phyloP scores from a whole-genome alignment of 768 basidiomycete genomes.

The Kwoniella sp. region DNA sequence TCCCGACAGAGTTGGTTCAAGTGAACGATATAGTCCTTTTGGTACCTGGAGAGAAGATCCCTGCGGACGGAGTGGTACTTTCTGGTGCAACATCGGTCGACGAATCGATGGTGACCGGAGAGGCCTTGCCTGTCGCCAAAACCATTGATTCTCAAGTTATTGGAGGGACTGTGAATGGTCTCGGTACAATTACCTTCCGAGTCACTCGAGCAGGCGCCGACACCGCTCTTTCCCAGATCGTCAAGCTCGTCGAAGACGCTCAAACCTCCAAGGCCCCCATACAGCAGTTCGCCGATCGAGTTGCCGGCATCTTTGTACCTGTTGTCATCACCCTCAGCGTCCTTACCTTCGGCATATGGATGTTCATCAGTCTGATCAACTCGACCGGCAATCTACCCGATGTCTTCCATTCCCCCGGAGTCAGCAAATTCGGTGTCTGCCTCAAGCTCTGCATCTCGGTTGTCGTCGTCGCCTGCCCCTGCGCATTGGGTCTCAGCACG shows the following conservation, averaged over 20 bases:
- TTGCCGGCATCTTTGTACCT: slow-evolving; percentile 95
- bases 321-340: slow-evolving; percentile 78
- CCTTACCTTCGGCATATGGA: slow-evolving; percentile 82
- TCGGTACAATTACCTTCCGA: slow-evolving; percentile 95
- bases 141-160: slow-evolving; percentile 81
- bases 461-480: slow-evolving; percentile 96
- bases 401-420: slow-evolving; percentile 82
- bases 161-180: slow-evolving; percentile 93
- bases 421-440: slow-evolving; percentile 81
- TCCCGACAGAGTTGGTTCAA: slow-evolving; percentile 91
- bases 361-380: slow-evolving; percentile 64
- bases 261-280: slow-evolving; percentile 98
- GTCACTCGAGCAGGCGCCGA: slow-evolving; percentile 95
- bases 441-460: slow-evolving; percentile 97
- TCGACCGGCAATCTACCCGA: slow-evolving; percentile 64
- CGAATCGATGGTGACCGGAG: slow-evolving; percentile 98
- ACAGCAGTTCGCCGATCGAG: slow-evolving; percentile 90
- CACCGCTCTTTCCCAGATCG: slow-evolving; percentile 93
- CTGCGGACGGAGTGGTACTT: slow-evolving; percentile 89
- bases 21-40: slow-evolving; percentile 90
- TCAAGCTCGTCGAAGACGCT: slow-evolving; percentile 93
- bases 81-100: slow-evolving; percentile 85
- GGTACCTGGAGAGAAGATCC: slow-evolving; percentile 93
- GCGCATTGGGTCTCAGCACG: slow-evolving; percentile 91
- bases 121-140: slow-evolving; percentile 85